Conservation (phyloP, 164 flowering plant species). For the Buxus sempervirens region DNA sequence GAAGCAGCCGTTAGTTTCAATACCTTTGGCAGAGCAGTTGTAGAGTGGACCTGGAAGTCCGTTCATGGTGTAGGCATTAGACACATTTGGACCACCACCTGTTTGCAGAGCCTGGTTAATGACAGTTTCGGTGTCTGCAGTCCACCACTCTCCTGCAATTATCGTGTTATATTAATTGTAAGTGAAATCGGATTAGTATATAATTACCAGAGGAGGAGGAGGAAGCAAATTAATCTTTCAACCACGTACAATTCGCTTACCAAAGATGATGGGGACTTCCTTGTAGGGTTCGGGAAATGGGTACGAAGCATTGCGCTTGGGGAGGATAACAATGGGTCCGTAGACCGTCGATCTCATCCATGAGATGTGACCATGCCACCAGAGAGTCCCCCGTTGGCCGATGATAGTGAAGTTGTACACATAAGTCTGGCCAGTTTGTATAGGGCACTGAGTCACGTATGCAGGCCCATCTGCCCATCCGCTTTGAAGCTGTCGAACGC, state of each 20-base stretch:
- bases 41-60: constrained; percentile 71
- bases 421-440: constrained; percentile 54
- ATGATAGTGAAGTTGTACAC: constrained; percentile 57
- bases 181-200: too few relatives aligned
- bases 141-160: constrained; percentile 67
- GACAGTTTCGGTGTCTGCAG: constrained; percentile 54
- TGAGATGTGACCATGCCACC: constrained; percentile 59
- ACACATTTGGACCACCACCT: constrained; percentile 64
- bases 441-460: constrained; percentile 67
- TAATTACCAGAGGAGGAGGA: too few relatives aligned
- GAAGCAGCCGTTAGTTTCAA: too few relatives aligned
- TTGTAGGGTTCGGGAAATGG: constrained; percentile 51
- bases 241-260: too few relatives aligned
- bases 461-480: constrained; percentile 76
- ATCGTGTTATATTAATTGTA: too few relatives aligned
- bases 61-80: constrained; percentile 76
- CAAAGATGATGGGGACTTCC: constrained; percentile 63
- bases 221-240: too few relatives aligned
- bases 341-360: constrained; percentile 59
- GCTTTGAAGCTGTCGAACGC: constrained; percentile 49
- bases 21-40: constrained; percentile 71
- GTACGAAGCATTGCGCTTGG: constrained; percentile 41
- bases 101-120: constrained; percentile 55
- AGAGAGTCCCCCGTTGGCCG: constrained; percentile 61
- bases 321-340: constrained; percentile 65